These are phyloP conservation scores for Capsicum chinense DNA, from an alignment of 257 asterid genomes.

Conservation along the genomic window DNA sequence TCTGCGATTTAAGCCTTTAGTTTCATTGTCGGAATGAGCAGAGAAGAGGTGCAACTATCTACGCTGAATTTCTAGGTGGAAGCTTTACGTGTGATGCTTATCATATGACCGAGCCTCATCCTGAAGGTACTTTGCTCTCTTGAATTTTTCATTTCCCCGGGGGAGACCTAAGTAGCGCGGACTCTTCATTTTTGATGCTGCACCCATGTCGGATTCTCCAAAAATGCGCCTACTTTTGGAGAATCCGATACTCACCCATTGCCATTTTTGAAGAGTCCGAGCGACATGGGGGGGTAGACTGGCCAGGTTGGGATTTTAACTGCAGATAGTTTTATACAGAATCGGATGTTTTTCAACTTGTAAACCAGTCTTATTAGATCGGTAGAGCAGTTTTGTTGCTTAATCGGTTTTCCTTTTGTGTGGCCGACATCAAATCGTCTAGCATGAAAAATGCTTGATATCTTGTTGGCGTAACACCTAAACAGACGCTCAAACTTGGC, in stretches of 20 bases:
- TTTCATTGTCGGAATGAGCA: constrained; percentile 27
- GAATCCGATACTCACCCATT: no score
- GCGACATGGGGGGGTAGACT: neutral
- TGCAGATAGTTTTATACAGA: neutral
- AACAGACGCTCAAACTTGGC: neutral
- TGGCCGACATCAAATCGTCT: neutral
- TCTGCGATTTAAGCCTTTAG: neutral
- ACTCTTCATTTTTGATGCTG: no score
- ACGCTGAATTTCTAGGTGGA: constrained; percentile 64
- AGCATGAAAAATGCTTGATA: neutral
- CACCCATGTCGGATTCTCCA: no score
- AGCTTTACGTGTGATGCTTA: constrained; percentile 55
- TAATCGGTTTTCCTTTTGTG: neutral
- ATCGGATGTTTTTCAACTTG: neutral
- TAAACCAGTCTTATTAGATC: neutral
- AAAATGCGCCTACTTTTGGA: no score
- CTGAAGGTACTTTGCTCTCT: constrained; percentile 38
- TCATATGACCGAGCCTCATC: constrained; percentile 44
- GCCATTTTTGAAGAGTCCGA: no score
- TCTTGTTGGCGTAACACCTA: neutral
- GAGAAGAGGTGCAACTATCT: constrained; percentile 55
- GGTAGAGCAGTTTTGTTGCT: constrained; percentile 2
- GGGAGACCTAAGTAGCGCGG: neutral
- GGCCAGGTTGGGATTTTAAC: neutral
- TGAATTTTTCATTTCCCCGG: neutral